A percentile compares a stretch with the other conserved stretches of the same genome.
phyloP scores from a whole-genome alignment of 2,329 filamentous ascomycete genomes.

The Capronia americana region DNA sequence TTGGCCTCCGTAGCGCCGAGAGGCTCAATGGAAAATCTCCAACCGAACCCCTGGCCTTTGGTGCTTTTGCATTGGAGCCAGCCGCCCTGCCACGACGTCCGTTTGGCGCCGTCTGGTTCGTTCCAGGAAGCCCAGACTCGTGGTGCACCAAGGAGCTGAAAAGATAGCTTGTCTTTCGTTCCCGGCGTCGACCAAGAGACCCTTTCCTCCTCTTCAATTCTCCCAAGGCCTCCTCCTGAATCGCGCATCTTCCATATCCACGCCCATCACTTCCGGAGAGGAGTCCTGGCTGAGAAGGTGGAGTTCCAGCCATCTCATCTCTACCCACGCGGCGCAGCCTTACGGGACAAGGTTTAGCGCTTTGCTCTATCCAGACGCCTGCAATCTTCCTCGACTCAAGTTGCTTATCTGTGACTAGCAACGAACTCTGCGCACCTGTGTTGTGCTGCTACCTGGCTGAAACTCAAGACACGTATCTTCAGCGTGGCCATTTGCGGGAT shows the following conservation, averaged over 20 bases:
- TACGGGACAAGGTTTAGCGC: constrained; percentile 24
- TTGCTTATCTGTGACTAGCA: constrained; percentile 11
- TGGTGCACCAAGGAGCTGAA: constrained; percentile 12
- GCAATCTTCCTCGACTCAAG: constrained; percentile 21
- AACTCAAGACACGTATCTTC: not conserved
- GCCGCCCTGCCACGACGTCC: not conserved
- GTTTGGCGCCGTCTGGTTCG: constrained; percentile 7
- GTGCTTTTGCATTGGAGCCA: constrained; percentile 4
- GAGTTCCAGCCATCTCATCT: constrained; percentile 2
- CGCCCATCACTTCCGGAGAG: not conserved
- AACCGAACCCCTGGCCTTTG: constrained; percentile 7
- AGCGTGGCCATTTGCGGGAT: not conserved
- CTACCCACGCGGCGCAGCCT: not conserved
- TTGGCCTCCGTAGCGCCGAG: constrained; percentile 11
- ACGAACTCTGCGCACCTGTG: not conserved
- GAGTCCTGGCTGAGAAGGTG: not conserved
- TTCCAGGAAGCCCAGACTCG: constrained; percentile 11
- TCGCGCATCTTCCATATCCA: not conserved
- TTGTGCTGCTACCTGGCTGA: not conserved
- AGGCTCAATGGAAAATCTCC: constrained; percentile 6
- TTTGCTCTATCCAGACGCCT: constrained; percentile 8
- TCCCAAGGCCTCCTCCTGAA: not conserved
- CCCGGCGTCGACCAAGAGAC: not conserved
- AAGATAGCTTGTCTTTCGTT: constrained; percentile 6
- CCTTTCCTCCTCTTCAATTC: not conserved